These are phyloP conservation scores for Raphanus raphanistrum DNA, from an alignment of 345 rosid species.

Conservation along the genomic window DNA sequence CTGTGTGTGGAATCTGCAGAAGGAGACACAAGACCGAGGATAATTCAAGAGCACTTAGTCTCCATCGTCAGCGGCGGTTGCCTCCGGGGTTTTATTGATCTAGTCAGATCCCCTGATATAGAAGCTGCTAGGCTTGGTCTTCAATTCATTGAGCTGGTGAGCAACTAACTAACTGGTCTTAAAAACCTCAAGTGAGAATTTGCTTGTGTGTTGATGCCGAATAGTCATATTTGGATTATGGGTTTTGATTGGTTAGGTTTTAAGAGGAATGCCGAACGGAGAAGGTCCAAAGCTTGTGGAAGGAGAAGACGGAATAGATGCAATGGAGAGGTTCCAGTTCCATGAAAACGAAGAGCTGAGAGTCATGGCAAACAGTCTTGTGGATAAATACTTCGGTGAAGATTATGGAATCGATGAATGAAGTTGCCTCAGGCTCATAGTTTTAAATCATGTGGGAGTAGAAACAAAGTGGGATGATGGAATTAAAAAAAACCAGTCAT, in stretches of 20 bases:
- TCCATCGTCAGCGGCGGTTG: slow-evolving; percentile 77
- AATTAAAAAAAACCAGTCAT: slow-evolving; percentile 25
- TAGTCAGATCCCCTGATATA: slow-evolving; percentile 79
- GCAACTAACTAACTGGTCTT: slow-evolving; percentile 29
- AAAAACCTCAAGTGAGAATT: background rate
- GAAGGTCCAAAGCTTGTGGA: slow-evolving; percentile 91
- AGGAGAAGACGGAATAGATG: slow-evolving; percentile 92
- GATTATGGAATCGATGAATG: slow-evolving; percentile 71
- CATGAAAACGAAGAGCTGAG: slow-evolving; percentile 93
- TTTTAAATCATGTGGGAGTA: slow-evolving; percentile 3
- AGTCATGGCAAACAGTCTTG: slow-evolving; percentile 89
- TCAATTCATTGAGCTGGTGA: slow-evolving; percentile 96
- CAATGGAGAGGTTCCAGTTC: slow-evolving; percentile 94
- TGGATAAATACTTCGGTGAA: slow-evolving; percentile 89
- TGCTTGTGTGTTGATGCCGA: background rate
- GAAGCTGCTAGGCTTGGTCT: slow-evolving; percentile 92
- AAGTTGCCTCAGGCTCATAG: background rate
- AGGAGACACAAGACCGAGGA: slow-evolving; percentile 59
- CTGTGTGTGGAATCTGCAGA: slow-evolving; percentile 87
- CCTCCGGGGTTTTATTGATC: slow-evolving; percentile 77
- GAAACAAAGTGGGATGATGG: slow-evolving; percentile 13
- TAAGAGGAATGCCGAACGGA: slow-evolving; percentile 89
- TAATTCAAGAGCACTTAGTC: slow-evolving; percentile 71
- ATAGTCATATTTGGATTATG: background rate
- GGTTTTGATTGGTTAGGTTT: slow-evolving; percentile 49